Evolutionary conservation across 2,329 filamentous ascomycete genomes (phyloP).

Genomic region (Apiospora sp.): DNA sequence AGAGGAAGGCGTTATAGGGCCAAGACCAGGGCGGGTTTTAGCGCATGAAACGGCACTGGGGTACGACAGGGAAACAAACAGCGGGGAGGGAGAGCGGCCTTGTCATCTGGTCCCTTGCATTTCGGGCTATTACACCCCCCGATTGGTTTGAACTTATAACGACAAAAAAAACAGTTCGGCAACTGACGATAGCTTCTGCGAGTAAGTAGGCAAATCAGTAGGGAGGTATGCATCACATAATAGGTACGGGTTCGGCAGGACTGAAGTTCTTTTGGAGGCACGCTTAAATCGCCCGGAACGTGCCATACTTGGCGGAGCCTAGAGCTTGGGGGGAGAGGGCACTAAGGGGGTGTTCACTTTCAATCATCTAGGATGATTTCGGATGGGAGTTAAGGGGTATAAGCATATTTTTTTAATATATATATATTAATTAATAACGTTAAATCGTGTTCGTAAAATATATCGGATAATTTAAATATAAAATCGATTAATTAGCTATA

Average conservation of each 20-base stretch:
- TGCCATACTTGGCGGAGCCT: constrained; percentile 9
- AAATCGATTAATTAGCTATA: no score
- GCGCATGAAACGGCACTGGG: constrained; percentile 10
- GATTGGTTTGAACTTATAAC: neutral
- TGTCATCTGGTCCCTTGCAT: constrained; percentile 11
- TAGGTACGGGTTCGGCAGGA: neutral
- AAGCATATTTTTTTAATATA: no score
- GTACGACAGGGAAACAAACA: constrained; percentile 15
- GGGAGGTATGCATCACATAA: neutral
- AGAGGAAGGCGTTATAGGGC: constrained; percentile 2
- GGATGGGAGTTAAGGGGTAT: no score
- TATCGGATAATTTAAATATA: no score
- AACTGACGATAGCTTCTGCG: neutral
- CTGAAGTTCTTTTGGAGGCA: neutral
- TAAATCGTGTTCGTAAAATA: no score
- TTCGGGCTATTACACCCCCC: neutral
- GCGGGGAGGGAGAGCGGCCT: constrained; percentile 1
- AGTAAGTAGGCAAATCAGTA: neutral
- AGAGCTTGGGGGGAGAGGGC: neutral
- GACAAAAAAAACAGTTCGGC: neutral
- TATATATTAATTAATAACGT: no score
- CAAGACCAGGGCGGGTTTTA: neutral
- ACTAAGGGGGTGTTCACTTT: no score
- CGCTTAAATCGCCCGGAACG: neutral
- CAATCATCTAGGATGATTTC: no score